These are phyloP conservation scores for Exserohilum rostratum DNA, from an alignment of 2,329 filamentous ascomycete species.

Conservation along the genomic window DNA sequence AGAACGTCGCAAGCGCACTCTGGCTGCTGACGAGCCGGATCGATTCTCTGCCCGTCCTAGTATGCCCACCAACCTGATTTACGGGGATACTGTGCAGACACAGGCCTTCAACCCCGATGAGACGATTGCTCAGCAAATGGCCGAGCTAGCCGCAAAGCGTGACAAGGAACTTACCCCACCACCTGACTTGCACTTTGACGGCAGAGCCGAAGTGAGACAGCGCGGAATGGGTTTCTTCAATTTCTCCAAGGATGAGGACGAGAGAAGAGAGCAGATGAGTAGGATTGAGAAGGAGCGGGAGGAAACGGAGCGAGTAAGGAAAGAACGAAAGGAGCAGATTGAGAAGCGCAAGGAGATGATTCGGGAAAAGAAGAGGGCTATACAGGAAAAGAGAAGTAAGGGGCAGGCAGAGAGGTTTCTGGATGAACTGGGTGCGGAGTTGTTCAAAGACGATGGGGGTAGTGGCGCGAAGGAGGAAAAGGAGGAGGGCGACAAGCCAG, in stretches of 20 bases:
- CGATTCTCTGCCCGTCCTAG: slow-evolving; percentile 70
- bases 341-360: slow-evolving; percentile 68
- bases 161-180: slow-evolving; percentile 83
- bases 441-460: slow-evolving; percentile 14
- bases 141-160: slow-evolving; percentile 74
- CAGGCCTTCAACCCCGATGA: slow-evolving; percentile 81
- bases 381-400: slow-evolving; percentile 65
- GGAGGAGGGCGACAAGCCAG: neutral
- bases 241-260: slow-evolving; percentile 78
- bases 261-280: slow-evolving; percentile 75
- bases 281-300: slow-evolving; percentile 69
- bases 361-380: slow-evolving; percentile 64
- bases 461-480: neutral
- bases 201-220: slow-evolving; percentile 78
- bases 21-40: slow-evolving; percentile 67
- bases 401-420: slow-evolving; percentile 77
- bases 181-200: slow-evolving; percentile 82
- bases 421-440: slow-evolving; percentile 55
- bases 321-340: slow-evolving; percentile 55
- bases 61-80: slow-evolving; percentile 75
- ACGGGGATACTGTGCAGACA: slow-evolving; percentile 83
- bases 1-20: slow-evolving; percentile 62
- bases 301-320: slow-evolving; percentile 69
- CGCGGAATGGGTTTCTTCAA: slow-evolving; percentile 92
- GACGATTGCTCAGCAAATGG: slow-evolving; percentile 70